Percentiles rank a stretch among this genome's conserved stretches.
Conservation (phyloP, 108 stramenopile genomes). For the Epithemia pelagica region DNA sequence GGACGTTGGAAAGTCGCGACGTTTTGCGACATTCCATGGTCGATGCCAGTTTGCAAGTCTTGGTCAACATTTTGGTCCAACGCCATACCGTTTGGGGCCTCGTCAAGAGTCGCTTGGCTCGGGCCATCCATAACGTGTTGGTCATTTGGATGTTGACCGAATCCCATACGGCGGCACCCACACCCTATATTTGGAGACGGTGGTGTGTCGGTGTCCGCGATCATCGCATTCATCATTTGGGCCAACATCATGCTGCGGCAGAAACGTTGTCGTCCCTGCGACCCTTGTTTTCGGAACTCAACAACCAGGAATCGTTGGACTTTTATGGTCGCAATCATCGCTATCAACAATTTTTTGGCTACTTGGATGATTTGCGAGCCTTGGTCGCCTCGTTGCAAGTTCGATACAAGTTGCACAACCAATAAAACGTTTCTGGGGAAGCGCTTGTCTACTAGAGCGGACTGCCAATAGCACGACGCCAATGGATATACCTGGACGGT, state of each 20-base stretch:
- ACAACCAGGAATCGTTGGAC: too few relatives aligned
- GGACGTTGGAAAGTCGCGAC: constrained; percentile 25
- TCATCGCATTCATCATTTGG: constrained; percentile 21
- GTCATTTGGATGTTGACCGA: constrained; percentile 33
- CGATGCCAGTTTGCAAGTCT: constrained; percentile 42
- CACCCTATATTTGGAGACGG: constrained; percentile 19
- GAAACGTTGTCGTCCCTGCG: too few relatives aligned
- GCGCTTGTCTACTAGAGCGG: too few relatives aligned
- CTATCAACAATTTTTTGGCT: constrained; percentile 25
- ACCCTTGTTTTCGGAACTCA: too few relatives aligned
- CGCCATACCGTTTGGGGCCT: constrained; percentile 22
- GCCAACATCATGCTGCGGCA: too few relatives aligned
- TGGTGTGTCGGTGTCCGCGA: constrained; percentile 25
- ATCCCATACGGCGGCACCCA: constrained; percentile 21
- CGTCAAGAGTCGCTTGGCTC: constrained; percentile 23
- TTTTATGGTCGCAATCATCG: constrained; percentile 1
- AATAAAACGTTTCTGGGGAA: too few relatives aligned
- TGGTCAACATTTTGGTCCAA: constrained; percentile 47
- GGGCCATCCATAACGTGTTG: constrained; percentile 35
- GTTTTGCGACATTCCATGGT: constrained; percentile 37
- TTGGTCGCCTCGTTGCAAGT: too few relatives aligned
- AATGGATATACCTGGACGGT: too few relatives aligned
- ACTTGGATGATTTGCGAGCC: constrained; percentile 19
- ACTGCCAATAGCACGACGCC: too few relatives aligned
- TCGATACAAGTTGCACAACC: too few relatives aligned